Evolutionary conservation across 2,329 filamentous ascomycete species (phyloP).

Genomic region (Sodiomyces alkalinus): DNA sequence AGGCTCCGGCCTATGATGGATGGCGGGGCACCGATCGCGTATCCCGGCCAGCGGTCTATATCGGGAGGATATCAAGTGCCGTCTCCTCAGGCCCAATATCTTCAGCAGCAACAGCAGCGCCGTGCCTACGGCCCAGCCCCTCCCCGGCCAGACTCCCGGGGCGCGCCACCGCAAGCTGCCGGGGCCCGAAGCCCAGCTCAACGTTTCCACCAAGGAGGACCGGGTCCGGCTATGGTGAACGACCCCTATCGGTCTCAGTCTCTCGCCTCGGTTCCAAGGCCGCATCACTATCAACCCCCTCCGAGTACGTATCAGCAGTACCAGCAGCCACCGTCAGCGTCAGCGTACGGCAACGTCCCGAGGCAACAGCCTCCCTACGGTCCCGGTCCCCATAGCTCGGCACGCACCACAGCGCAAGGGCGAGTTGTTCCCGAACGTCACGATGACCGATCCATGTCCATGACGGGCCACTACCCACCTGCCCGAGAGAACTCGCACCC

Average conservation of each 20-base stretch:
- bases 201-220: slow-evolving; percentile 45
- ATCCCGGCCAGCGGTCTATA: slow-evolving; percentile 32
- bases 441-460: slow-evolving; percentile 89
- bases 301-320: slow-evolving; percentile 44
- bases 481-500: slow-evolving; percentile 39
- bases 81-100: slow-evolving; percentile 27
- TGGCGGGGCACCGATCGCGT: slow-evolving; percentile 4
- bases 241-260: slow-evolving; percentile 90
- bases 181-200: slow-evolving; percentile 30
- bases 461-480: slow-evolving; percentile 59
- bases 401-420: slow-evolving; percentile 80
- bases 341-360: too few species aligned
- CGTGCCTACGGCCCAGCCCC: slow-evolving; percentile 37
- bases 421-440: slow-evolving; percentile 81
- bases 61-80: slow-evolving; percentile 32
- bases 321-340: slow-evolving; percentile 68
- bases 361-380: too few species aligned
- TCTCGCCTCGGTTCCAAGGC: slow-evolving; percentile 61
- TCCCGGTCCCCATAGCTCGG: slow-evolving; percentile 42
- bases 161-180: slow-evolving; percentile 25
- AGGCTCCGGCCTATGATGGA: slow-evolving; percentile 19
- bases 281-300: slow-evolving; percentile 53
- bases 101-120: slow-evolving; percentile 27
- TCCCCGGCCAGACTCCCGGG: slow-evolving; percentile 35
- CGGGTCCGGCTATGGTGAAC: slow-evolving; percentile 59